Conservation (phyloP, 2,329 filamentous ascomycete species). For the Intubia oerlemansii region DNA sequence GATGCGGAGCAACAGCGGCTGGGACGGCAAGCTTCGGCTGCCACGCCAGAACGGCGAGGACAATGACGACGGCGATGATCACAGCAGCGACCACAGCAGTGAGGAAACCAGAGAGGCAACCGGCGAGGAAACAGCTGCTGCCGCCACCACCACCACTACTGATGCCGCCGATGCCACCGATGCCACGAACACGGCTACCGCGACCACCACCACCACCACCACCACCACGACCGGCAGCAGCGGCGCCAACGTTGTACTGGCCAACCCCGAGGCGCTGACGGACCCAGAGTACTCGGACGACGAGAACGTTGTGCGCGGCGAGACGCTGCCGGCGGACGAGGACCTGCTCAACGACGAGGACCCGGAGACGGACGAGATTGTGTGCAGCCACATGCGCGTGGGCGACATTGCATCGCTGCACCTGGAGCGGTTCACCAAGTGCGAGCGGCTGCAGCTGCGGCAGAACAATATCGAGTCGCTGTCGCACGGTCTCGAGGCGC, state of each 20-base stretch:
- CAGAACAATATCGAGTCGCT: slow-evolving; percentile 78
- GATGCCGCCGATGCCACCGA: no score
- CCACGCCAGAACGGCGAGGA: no score
- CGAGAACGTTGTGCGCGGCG: slow-evolving; percentile 44
- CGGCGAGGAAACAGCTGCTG: no score
- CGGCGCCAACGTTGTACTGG: no score
- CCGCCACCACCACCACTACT: no score
- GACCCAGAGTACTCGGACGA: slow-evolving; percentile 71
- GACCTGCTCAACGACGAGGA: slow-evolving; percentile 41
- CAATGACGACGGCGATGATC: no score
- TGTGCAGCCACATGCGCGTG: slow-evolving; percentile 74
- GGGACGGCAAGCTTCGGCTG: slow-evolving; percentile 67
- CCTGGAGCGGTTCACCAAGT: slow-evolving; percentile 65
- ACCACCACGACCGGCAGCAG: no score
- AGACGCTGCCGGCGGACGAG: slow-evolving; percentile 65
- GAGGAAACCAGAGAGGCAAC: no score
- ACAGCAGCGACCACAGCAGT: no score
- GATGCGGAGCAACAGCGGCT: slow-evolving; percentile 46
- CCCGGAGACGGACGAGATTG: slow-evolving; percentile 52
- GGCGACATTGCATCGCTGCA: slow-evolving; percentile 53
- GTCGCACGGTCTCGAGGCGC: slow-evolving; percentile 27
- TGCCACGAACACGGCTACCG: no score
- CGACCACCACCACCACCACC: no score
- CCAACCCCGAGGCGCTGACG: slow-evolving; percentile 63
- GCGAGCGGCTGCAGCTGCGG: slow-evolving; percentile 65